Base-by-base conservation (phyloP, 768 basidiomycete genomes). In the Lepiota brunneoincarnata region DNA sequence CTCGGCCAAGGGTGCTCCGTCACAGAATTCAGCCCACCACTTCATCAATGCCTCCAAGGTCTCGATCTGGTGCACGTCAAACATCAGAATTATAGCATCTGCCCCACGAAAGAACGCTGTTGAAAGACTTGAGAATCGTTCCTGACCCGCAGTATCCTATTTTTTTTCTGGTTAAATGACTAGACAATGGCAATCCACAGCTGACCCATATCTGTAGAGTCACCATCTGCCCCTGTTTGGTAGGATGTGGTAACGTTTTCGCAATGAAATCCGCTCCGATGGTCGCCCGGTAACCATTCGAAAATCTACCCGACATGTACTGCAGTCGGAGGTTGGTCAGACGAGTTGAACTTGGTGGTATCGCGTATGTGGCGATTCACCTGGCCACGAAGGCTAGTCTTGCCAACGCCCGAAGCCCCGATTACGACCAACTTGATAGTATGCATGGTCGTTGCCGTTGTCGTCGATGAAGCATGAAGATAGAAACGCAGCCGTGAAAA, bases 251-350 rank as follows among this genome's bases (percentile, higher is more conserved):
- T 10, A 93, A 62, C 0, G 80, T 82, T 66, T 91, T 92, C 0
- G 84, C 79, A 46, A 92, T 89, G 54, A 93, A 94, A 69, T 94
- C 91, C n/a, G 87, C 84, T 17, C 91, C 92, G 38, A 95, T 93
- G 2, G 92, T 94, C 1, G 91, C 87, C 44, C 89, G 76, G 67
- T 93, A 93, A 9, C 83, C 82, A 2, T 79, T 81, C 3, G 87
- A 83, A 68, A 93, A 93, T 11, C 79, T 80, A 23, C 84, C 82
- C 9, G 87, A 84, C 59, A 91, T 83, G 65, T 88, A 93, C 84
- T 92, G 55, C 28, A 31, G 23, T 45, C 12, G 3, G 54, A 37
- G 35, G 26, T 28, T 43, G 18, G 24, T 45, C 14, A 34, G 34
- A 42, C 4, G 7, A 49, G 15, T 26, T 49, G 23, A 47, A 39